Conservation (phyloP, 176 grass and related monocot species). For the Avena eriantha region DNA sequence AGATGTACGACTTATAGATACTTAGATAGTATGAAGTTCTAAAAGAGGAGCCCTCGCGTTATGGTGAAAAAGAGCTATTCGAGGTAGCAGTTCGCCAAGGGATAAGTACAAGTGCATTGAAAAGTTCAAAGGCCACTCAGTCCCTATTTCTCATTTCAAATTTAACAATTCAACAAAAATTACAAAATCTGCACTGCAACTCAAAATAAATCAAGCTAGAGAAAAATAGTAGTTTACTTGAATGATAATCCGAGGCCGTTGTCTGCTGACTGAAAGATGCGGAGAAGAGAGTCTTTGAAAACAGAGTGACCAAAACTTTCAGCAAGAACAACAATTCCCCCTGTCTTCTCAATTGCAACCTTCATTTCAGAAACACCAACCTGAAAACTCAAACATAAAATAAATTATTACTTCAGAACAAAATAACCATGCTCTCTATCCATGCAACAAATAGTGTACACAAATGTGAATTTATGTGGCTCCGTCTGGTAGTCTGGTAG, state of each 20-base stretch:
- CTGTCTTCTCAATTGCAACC: slow-evolving; percentile 91
- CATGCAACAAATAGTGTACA: slow-evolving; percentile 15
- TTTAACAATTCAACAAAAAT: not conserved
- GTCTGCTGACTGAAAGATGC: slow-evolving; percentile 78
- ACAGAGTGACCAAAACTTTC: slow-evolving; percentile 99
- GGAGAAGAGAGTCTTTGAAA: slow-evolving; percentile 89
- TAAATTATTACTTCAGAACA: slow-evolving; percentile 43
- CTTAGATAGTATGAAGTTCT: not conserved
- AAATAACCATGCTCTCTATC: slow-evolving; percentile 15
- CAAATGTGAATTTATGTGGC: slow-evolving; percentile 2
- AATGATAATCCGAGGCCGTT: slow-evolving; percentile 88
- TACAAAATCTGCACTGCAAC: not conserved
- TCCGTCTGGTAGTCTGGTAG: not conserved
- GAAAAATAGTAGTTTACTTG: slow-evolving; percentile 65
- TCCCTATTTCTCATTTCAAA: slow-evolving; percentile 4
- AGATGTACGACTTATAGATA: not conserved
- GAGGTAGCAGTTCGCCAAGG: not conserved
- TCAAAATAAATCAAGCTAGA: slow-evolving; percentile 18
- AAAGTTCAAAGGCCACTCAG: not conserved
- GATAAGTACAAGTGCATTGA: slow-evolving; percentile 29
- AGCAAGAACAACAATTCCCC: slow-evolving; percentile 87
- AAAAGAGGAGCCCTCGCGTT: not conserved
- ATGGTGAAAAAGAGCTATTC: slow-evolving; percentile 27
- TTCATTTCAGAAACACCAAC: slow-evolving; percentile 94
- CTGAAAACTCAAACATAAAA: slow-evolving; percentile 52